A percentile compares a stretch with the other conserved stretches of the same genome.
Evolutionary conservation across 306 rosid genomes (phyloP).

Genomic region (Senna tora): DNA sequence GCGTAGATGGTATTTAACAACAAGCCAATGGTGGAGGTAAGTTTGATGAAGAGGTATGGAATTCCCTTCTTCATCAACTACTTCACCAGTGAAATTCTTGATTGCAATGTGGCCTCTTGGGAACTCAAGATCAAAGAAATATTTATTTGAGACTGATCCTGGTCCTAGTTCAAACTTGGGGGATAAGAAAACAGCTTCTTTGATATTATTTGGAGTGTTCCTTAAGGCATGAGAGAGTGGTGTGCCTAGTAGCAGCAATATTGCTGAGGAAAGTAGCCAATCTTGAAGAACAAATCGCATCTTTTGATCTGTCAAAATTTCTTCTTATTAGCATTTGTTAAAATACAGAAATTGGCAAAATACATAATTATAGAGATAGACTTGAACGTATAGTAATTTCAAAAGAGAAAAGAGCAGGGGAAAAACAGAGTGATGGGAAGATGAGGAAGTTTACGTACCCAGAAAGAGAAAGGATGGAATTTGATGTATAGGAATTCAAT

Average conservation of each 20-base stretch:
- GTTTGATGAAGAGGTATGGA: conserved; percentile 71
- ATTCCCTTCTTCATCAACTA: conserved; percentile 63
- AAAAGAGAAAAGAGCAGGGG: too few relatives aligned
- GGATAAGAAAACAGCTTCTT: conserved; percentile 52
- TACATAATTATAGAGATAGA: too few relatives aligned
- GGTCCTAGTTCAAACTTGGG: conserved; percentile 64
- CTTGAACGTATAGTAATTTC: too few relatives aligned
- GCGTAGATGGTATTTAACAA: conserved; percentile 31
- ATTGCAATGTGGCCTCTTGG: conserved; percentile 77
- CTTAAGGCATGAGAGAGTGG: conserved; percentile 41
- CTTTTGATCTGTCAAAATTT: conserved; percentile 42
- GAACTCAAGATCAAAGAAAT: conserved; percentile 48
- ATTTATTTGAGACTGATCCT: conserved; percentile 61
- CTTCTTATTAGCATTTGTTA: conserved; percentile 15
- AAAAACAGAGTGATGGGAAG: too few relatives aligned
- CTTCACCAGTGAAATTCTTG: conserved; percentile 68
- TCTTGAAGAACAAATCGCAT: conserved; percentile 40
- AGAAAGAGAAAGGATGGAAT: too few relatives aligned
- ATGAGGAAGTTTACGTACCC: too few relatives aligned
- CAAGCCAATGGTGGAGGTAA: conserved; percentile 77
- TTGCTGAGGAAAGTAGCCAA: conserved; percentile 33
- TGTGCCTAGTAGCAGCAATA: conserved; percentile 37
- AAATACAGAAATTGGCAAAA: not conserved
- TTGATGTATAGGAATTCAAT: too few relatives aligned
- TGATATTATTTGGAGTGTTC: conserved; percentile 39